Conservation (phyloP, 1,139 yeast species). For the Yamadazyma jaroonii region DNA sequence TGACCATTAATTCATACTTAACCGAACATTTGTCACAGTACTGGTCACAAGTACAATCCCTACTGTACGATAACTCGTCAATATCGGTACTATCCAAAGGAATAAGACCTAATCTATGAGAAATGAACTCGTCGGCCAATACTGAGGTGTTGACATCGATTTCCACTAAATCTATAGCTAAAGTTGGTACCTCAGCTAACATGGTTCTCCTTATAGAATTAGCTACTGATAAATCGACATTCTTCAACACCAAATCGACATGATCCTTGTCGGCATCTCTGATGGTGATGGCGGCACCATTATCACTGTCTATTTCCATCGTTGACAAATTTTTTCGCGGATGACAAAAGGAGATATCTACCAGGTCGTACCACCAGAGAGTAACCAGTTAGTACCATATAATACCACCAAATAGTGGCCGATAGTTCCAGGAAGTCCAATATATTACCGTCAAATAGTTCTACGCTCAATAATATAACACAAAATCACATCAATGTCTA, state of each 20-base stretch:
- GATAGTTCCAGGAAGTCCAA: too few relatives aligned
- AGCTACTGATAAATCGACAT: constrained; percentile 88
- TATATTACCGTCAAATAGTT: too few relatives aligned
- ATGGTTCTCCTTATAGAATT: constrained; percentile 89
- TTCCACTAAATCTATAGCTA: constrained; percentile 95
- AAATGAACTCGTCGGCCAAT: constrained; percentile 91
- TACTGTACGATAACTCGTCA: constrained; percentile 73
- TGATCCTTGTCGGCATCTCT: constrained; percentile 81
- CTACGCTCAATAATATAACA: too few relatives aligned
- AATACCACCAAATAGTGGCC: too few relatives aligned
- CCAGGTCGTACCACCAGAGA: too few relatives aligned
- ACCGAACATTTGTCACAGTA: constrained; percentile 96
- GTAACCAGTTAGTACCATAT: too few relatives aligned
- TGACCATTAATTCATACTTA: constrained; percentile 78
- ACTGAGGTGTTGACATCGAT: constrained; percentile 92
- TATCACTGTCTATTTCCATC: constrained; percentile 41
- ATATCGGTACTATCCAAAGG: constrained; percentile 86
- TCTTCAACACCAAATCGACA: constrained; percentile 85
- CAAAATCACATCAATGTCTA: constrained; percentile 3
- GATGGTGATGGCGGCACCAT: constrained; percentile 79
- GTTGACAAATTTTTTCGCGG: constrained; percentile 8
- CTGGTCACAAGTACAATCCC: constrained; percentile 98
- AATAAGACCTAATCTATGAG: constrained; percentile 89
- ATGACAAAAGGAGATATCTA: too few relatives aligned
- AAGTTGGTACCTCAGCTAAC: constrained; percentile 94